phyloP scores from a whole-genome alignment of 139 green algal species.

The Ettlia oleoabundans region DNA sequence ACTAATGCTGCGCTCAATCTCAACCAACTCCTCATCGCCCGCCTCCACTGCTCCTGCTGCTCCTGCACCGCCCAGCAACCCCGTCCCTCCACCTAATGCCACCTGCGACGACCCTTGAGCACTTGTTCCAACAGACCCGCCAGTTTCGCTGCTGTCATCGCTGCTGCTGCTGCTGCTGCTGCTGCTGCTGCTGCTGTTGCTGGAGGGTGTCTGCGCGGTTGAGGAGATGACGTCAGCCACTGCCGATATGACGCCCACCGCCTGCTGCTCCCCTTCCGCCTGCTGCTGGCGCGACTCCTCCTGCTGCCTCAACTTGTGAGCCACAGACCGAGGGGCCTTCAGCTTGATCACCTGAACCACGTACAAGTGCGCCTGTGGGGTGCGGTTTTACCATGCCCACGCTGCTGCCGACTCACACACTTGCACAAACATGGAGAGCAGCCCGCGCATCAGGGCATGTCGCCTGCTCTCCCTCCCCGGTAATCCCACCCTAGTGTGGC shows the following conservation, averaged over 20 bases:
- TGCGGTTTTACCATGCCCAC: too few species aligned
- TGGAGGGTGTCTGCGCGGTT: not conserved
- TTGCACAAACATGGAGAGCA: too few species aligned
- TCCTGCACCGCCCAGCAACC: too few species aligned
- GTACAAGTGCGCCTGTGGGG: not conserved
- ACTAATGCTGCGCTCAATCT: conserved; percentile 34
- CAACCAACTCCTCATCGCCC: conserved; percentile 31
- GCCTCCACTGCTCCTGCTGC: not conserved
- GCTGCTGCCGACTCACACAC: too few species aligned
- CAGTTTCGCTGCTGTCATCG: not conserved
- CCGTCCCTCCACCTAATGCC: not conserved
- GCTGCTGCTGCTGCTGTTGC: not conserved
- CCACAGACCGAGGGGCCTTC: conserved; percentile 8
- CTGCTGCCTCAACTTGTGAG: conserved; percentile 3
- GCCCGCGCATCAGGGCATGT: too few species aligned
- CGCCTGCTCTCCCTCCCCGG: too few species aligned
- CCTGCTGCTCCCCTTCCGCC: not conserved
- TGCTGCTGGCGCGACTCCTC: not conserved
- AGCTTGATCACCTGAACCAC: conserved; percentile 12
- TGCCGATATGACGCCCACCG: not conserved
- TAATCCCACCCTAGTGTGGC: too few species aligned
- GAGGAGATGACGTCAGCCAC: not conserved
- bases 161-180: not conserved
- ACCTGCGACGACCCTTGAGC: not conserved
- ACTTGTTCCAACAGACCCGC: conserved; percentile 1